Percentiles rank a stretch among this genome's conserved stretches.
phyloP scores from a whole-genome alignment of 164 flowering plant genomes.

The Vitis labrusca region DNA sequence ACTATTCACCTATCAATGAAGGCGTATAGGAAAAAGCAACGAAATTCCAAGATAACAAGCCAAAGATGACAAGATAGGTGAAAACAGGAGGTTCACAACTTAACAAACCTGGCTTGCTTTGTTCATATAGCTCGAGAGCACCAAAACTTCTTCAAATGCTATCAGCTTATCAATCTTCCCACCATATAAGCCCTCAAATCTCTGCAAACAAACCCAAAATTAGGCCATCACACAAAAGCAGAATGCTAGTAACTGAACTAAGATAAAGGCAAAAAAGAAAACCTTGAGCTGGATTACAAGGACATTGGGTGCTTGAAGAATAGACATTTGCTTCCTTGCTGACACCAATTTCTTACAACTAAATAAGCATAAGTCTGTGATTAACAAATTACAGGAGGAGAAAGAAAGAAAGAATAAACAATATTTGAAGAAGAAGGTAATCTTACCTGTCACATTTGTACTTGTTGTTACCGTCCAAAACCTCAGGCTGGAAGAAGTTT shows the following conservation, averaged over 20 bases:
- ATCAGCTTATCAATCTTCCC: slow-evolving; percentile 81
- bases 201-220: slow-evolving; percentile 39
- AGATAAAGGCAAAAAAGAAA: slow-evolving; percentile 1
- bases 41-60: background rate
- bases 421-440: too few relatives aligned
- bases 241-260: slow-evolving; percentile 1
- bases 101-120: slow-evolving; percentile 70
- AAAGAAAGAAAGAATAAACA: background rate
- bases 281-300: slow-evolving; percentile 98
- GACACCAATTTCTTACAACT: slow-evolving; percentile 89
- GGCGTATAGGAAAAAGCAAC: too few relatives aligned
- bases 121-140: slow-evolving; percentile 84
- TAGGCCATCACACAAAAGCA: slow-evolving; percentile 1
- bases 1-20: too few relatives aligned
- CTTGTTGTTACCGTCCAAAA: slow-evolving; percentile 87
- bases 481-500: slow-evolving; percentile 84
- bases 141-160: slow-evolving; percentile 81
- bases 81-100: slow-evolving; percentile 8
- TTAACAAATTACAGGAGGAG: background rate
- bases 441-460: slow-evolving; percentile 87
- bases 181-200: slow-evolving; percentile 87
- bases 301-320: slow-evolving; percentile 85
- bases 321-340: slow-evolving; percentile 93
- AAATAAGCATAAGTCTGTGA: slow-evolving; percentile 21
- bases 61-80: background rate